Evolutionary conservation across 2,329 filamentous ascomycete genomes (phyloP), one percentile per base, ranked within the genome.

Genomic region (Fusarium sp.): DNA sequence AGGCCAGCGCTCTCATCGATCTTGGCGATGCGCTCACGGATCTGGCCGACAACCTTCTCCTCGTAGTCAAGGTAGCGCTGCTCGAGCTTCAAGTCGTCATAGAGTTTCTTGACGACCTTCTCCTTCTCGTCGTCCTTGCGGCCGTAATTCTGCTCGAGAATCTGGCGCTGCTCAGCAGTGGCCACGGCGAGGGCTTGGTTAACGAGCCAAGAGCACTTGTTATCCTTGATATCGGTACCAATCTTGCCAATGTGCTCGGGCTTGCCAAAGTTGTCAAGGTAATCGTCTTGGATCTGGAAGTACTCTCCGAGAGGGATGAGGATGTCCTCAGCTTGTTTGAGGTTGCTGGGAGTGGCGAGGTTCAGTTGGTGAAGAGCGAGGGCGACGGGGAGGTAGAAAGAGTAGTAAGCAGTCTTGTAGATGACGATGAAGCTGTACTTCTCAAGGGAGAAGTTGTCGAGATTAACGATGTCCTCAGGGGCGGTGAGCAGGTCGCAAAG

Each of bases 381-480:
- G 11, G 94, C 95, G 56, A 99, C 94, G 60, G 96, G 96, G 15
- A 99, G 91, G 84, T 98, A 98, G 87, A 99, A 99, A 76, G 92
- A 96, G 86, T 99, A 99, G 85, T 96, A 99, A 50, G 96, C 94
- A 23, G 96, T 99, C 89, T 99, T 99, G 90, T 97, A 98, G 82
- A 97, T 92, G 83, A 99, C 96, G 76, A 99, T 99, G 86, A 98
- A 99, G 75, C 86, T 90, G 85, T 97, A 97, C 86, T 97, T 99
- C 66, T 94, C 87, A 80, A 97, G 86, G 80, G 90, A 94, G 86
- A 99, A 99, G 85, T 97, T 97, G 86, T 92, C 85, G 68, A 99
- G 90, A 82, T 98, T 90, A 76, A 98, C 92, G 66, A 90, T 85
- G 79, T 97, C 94, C 83, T 99, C 96, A 40, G 96, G 96, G 36